Base-by-base conservation (phyloP, 225 moss, liverwort and hornwort genomes). In the Straminergon stramineum region DNA sequence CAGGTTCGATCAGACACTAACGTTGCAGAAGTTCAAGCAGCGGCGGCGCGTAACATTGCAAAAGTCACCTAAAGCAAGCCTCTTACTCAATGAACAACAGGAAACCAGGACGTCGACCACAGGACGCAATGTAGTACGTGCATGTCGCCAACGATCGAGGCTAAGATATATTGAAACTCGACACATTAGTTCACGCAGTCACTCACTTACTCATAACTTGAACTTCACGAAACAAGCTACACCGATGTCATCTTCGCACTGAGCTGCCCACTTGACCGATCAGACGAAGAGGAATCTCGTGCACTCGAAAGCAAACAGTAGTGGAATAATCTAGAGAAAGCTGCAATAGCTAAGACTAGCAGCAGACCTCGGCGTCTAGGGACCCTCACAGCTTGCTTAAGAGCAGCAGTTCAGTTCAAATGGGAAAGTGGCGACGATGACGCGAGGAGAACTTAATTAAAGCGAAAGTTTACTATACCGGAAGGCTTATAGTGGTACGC, bases 401-500 rank as follows among this genome's bases (percentile, higher is more conserved):
- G n/a, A 82, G 39, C 41, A 88, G 45, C 35, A 79, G 84, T 37
- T 28, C 30, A 87, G n/a, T 60, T 39, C 6, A 51, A 66, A 22
- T 43, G 84, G 45, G 55, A 55, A 78, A 53, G 55, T 19, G 70
- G 26, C 19, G 75, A 78, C 27, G 68, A 83, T 43, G 62, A 84
- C 74, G 56, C 37, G 13, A 74, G 20, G 51, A 65, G 64, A 82
- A 73, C 43, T 26, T 56, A 10, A 55, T 63, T 62, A 57, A 69
- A 70, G 22, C 87, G 64, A 70, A 28, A 84, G 78, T 88, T 78
- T 4, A 48, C 52, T 52, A 6, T 90, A 98, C 98, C 98, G 87
- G 96, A 93, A 81, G 98, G 97, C 91, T 96, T 98, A 82, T 96
- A 97, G 90, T 98, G 95, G 79, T 97, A 96, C 17, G 93, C 91